phyloP scores from a whole-genome alignment of 1,139 yeast species.

The Saccharomycopsis hybrid region DNA sequence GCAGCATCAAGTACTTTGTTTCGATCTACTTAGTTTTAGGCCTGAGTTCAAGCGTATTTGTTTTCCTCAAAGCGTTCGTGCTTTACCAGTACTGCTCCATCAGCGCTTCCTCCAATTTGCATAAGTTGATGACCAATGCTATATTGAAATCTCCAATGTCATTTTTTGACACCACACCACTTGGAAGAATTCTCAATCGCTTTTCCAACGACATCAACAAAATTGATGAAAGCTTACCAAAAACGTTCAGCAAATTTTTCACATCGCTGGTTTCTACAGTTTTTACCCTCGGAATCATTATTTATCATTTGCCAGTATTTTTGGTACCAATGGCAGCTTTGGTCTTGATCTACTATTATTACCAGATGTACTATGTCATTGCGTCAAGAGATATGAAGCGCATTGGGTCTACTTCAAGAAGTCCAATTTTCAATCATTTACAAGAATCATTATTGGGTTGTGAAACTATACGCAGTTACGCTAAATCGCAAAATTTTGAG shows the following conservation, averaged over 20 bases:
- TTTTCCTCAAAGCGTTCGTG: constrained; percentile 45
- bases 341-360: constrained; percentile 43
- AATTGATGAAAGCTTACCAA: constrained; percentile 49
- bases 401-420: constrained; percentile 41
- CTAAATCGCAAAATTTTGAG: constrained; percentile 45
- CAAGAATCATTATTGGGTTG: constrained; percentile 57
- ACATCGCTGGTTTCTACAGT: constrained; percentile 37
- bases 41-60: constrained; percentile 43
- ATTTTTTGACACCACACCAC: constrained; percentile 73
- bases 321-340: constrained; percentile 37
- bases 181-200: constrained; percentile 62
- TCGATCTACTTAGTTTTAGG: constrained; percentile 49
- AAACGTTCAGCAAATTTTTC: constrained; percentile 41
- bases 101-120: constrained; percentile 55
- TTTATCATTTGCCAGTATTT: constrained; percentile 45
- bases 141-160: constrained; percentile 69
- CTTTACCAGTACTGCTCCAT: constrained; percentile 62
- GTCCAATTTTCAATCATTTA: constrained; percentile 59
- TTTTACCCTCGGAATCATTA: constrained; percentile 46
- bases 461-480: constrained; percentile 51
- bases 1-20: neutral
- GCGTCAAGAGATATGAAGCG: constrained; percentile 53
- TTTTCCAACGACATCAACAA: constrained; percentile 68
- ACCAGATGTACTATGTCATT: constrained; percentile 46
- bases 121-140: constrained; percentile 53